A percentile compares a stretch with the other conserved stretches of the same genome.
These are phyloP conservation scores for Perilla frutescens DNA, from an alignment of 257 asterid species.

Conservation along the genomic window DNA sequence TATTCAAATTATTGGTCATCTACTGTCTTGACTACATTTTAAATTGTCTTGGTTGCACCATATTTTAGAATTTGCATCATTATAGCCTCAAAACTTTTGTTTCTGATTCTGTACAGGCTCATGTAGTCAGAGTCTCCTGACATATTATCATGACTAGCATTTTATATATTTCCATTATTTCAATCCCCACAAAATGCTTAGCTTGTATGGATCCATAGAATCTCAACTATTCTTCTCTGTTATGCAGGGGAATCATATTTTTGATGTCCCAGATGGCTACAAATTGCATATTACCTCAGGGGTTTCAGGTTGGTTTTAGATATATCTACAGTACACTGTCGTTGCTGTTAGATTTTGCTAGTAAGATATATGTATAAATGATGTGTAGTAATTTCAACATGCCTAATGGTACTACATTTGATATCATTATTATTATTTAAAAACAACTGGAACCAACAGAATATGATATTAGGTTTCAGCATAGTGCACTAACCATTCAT, in stretches of 20 bases:
- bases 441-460: slow-evolving; percentile 18
- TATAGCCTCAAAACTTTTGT: background rate
- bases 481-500: background rate
- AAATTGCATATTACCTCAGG: slow-evolving; percentile 75
- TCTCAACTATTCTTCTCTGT: slow-evolving; percentile 27
- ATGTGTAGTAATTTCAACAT: slow-evolving; percentile 12
- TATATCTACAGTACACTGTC: slow-evolving; percentile 12
- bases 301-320: slow-evolving; percentile 60
- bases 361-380: slow-evolving; percentile 14
- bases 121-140: slow-evolving; percentile 10
- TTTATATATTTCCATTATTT: background rate
- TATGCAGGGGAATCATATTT: slow-evolving; percentile 82
- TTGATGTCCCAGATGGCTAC: slow-evolving; percentile 95
- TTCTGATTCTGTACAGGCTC: slow-evolving; percentile 18
- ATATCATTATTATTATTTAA: background rate
- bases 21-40: background rate
- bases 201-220: slow-evolving; percentile 18
- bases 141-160: slow-evolving; percentile 6
- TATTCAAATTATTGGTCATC: slow-evolving; percentile 8
- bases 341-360: background rate
- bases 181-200: background rate
- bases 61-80: slow-evolving; percentile 4
- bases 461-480: slow-evolving; percentile 2
- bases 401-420: slow-evolving; percentile 3
- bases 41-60: slow-evolving; percentile 1